phyloP scores from a whole-genome alignment of 805 yeast genomes.

The Zygotorulaspora florentina region DNA sequence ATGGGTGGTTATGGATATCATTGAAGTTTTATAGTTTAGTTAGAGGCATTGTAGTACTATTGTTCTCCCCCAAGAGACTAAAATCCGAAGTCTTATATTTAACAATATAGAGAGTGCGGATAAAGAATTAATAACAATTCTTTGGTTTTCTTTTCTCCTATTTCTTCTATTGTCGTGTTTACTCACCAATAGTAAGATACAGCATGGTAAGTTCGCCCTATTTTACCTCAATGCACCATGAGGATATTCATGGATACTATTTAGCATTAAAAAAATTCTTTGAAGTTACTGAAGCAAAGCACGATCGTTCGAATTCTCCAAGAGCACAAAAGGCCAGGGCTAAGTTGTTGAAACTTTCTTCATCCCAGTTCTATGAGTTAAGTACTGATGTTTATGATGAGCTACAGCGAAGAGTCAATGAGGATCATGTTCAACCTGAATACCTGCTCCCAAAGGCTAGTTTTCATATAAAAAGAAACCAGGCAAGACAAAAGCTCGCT shows the following conservation, averaged over 20 bases:
- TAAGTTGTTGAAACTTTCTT: slow-evolving; percentile 73
- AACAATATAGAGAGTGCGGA: no score
- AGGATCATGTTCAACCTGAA: slow-evolving; percentile 54
- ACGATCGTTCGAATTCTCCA: slow-evolving; percentile 35
- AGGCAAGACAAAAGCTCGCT: slow-evolving; percentile 88
- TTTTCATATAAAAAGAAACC: slow-evolving; percentile 91
- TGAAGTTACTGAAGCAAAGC: slow-evolving; percentile 27
- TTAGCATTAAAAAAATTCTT: slow-evolving; percentile 27
- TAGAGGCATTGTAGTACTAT: background rate
- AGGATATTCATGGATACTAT: slow-evolving; percentile 27
- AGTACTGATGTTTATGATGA: slow-evolving; percentile 96
- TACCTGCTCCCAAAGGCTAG: slow-evolving; percentile 63
- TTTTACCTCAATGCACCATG: slow-evolving; percentile 13
- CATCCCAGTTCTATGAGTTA: slow-evolving; percentile 80
- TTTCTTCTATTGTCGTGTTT: background rate
- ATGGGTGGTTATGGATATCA: background rate
- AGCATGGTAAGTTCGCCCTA: slow-evolving; percentile 11
- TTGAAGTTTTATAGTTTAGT: no score
- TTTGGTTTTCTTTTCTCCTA: background rate
- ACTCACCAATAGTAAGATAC: background rate
- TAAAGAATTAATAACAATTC: background rate
- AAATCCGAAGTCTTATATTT: no score
- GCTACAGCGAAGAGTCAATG: slow-evolving; percentile 68
- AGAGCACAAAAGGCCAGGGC: slow-evolving; percentile 81
- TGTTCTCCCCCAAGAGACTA: background rate